Conservation (phyloP, 345 rosid species). For the Gossypium anomalum region DNA sequence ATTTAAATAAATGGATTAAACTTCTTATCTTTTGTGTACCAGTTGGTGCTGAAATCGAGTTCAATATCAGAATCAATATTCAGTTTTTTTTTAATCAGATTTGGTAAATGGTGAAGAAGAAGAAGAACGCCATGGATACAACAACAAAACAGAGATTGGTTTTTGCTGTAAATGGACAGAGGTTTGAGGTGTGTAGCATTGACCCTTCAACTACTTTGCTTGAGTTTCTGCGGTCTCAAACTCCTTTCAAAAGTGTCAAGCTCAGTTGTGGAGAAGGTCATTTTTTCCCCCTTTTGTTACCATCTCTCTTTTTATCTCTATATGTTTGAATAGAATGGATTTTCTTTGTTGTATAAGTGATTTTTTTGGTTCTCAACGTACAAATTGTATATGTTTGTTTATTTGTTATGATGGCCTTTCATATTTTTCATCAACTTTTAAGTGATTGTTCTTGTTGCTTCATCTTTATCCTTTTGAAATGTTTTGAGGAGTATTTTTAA, state of each 20-base stretch:
- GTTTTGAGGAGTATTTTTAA: too few species aligned
- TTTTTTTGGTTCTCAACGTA: too few species aligned
- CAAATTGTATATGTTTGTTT: too few species aligned
- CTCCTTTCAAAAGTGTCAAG: conserved; percentile 75
- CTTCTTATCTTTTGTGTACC: too few species aligned
- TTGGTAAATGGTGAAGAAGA: background rate
- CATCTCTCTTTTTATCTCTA: too few species aligned
- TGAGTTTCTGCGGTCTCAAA: conserved; percentile 57
- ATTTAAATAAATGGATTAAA: too few species aligned
- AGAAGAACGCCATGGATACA: background rate
- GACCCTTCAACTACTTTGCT: conserved; percentile 77
- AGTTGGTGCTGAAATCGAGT: background rate
- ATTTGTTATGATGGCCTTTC: too few species aligned
- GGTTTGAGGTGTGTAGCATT: conserved; percentile 41
- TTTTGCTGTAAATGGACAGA: conserved; percentile 74
- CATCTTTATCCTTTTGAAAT: too few species aligned
- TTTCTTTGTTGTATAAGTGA: background rate
- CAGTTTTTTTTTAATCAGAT: background rate
- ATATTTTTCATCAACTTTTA: too few species aligned
- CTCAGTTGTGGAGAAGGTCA: conserved; percentile 83
- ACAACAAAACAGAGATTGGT: conserved; percentile 30
- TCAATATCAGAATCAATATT: background rate
- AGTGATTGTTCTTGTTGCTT: too few species aligned
- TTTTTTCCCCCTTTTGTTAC: background rate
- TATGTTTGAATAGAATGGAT: background rate